phyloP scores from a whole-genome alignment of 2,329 filamentous ascomycete genomes.

The Hortaea sp. region DNA sequence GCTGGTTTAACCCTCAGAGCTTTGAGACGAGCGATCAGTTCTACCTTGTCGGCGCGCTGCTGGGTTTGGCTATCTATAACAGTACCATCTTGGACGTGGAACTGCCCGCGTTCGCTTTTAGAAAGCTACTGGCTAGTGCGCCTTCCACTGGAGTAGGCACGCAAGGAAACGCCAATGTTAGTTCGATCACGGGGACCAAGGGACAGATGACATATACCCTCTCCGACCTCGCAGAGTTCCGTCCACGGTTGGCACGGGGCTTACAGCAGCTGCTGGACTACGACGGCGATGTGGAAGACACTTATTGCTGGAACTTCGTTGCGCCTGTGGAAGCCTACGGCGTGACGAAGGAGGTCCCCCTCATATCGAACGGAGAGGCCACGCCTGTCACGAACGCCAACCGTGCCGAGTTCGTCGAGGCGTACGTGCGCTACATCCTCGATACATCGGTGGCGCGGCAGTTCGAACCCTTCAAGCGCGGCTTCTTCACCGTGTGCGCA shows the following conservation, averaged over 20 bases:
- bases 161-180: constrained; percentile 29
- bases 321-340: constrained; percentile 71
- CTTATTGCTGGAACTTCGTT: constrained; percentile 74
- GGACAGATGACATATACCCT: constrained; percentile 59
- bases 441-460: constrained; percentile 69
- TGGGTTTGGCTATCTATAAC: constrained; percentile 89
- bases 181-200: constrained; percentile 24
- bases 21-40: constrained; percentile 89
- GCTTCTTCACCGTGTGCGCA: constrained; percentile 85
- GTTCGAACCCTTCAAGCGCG: constrained; percentile 87
- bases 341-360: constrained; percentile 52
- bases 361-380: constrained; percentile 64
- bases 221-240: constrained; percentile 73
- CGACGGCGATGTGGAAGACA: constrained; percentile 71
- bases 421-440: constrained; percentile 71
- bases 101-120: constrained; percentile 79
- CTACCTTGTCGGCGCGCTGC: constrained; percentile 76
- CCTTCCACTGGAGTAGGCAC: constrained; percentile 51
- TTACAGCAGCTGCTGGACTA: constrained; percentile 69
- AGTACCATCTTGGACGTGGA: constrained; percentile 85
- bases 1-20: constrained; percentile 85
- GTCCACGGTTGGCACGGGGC: constrained; percentile 64
- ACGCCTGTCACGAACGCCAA: constrained; percentile 75
- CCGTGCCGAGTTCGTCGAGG: constrained; percentile 73
- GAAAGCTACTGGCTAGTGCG: constrained; percentile 70